Evolutionary conservation across 768 basidiomycete species (phyloP), one percentile per base, ranked within the genome.

Genomic region (Pleurotus citrinopileatus): DNA sequence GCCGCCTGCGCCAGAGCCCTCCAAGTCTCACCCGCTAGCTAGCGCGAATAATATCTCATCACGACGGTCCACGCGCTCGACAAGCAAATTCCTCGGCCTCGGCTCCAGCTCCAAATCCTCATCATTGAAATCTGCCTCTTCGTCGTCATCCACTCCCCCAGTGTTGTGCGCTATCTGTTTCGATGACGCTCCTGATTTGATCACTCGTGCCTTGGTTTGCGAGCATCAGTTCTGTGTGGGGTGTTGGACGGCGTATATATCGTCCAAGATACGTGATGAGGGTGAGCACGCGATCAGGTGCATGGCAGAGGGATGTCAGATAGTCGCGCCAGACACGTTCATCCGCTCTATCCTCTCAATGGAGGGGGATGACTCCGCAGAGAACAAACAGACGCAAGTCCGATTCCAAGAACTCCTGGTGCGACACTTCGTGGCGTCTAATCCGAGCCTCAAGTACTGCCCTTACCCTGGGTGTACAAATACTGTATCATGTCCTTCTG

Each of bases 401-500:
- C 89, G 94, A 46, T 95, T 93, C 74, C 84, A 89, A 58, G 91
- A 93, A 63, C 82, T 99, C 27, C 77, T 96, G 46, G 84, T 91
- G 46, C 86, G 94, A 52, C 84, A 96, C 70, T 98, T 89, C 68
- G 97, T 99, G 15, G 82, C 81, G 17, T 91, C 89, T 65, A 87
- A 86, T 68, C 72, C 83, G 26, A 83, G 81, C 53, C 80, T 98
- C 65, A 89, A 92, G 69, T 99, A 91, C 77, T 99, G 97, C 67
- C 97, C 97, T 2, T 94, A 92, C 61, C 95, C 96, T 0, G 83
- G 85, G 34, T 99, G 97, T 78, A 89, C 93, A 34, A 86, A 91
- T 68, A 94, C 95, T n/a, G 87, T 98, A 42, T 87, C 89, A 36
- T 98, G 95, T 71, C 79, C 86, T 7, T 68, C 86, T n/a, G 92